Conservation (phyloP, 225 moss, liverwort and hornwort genomes). For the Sphagnum contortum region DNA sequence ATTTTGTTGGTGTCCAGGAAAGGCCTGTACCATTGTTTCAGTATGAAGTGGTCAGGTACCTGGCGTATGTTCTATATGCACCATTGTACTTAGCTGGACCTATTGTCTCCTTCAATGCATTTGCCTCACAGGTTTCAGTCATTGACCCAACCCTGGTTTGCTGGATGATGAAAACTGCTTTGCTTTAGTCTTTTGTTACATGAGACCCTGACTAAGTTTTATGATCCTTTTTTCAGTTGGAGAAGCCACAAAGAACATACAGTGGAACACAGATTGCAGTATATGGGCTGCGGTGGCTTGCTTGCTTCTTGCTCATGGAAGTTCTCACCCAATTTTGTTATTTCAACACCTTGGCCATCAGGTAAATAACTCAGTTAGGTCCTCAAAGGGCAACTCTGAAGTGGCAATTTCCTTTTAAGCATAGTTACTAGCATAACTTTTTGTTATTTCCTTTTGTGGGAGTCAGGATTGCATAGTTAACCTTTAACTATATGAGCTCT, state of each 20-base stretch:
- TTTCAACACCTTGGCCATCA: conserved; percentile 84
- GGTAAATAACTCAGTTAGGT: conserved; percentile 21
- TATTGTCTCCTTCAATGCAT: conserved; percentile 87
- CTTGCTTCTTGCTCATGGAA: conserved; percentile 84
- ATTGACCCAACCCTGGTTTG: no score
- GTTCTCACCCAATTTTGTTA: conserved; percentile 79
- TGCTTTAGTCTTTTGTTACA: not conserved
- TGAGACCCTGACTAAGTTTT: not conserved
- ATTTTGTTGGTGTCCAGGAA: conserved; percentile 43
- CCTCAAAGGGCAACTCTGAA: not conserved
- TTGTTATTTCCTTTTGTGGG: no score
- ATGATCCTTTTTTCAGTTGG: conserved; percentile 43
- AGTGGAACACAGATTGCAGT: conserved; percentile 33
- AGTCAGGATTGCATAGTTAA: no score
- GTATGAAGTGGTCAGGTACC: conserved; percentile 71
- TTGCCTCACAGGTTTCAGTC: conserved; percentile 74
- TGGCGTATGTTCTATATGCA: conserved; percentile 81
- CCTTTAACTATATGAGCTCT: not conserved
- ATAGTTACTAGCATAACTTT: not conserved
- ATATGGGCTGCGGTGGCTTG: conserved; percentile 80
- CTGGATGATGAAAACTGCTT: no score
- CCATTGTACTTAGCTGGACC: conserved; percentile 96
- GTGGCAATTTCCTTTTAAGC: not conserved
- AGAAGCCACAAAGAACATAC: conserved; percentile 58
- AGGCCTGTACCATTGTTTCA: conserved; percentile 38